Evolutionary conservation across 306 rosid genomes (phyloP).

Genomic region (Clitoria ternatea): DNA sequence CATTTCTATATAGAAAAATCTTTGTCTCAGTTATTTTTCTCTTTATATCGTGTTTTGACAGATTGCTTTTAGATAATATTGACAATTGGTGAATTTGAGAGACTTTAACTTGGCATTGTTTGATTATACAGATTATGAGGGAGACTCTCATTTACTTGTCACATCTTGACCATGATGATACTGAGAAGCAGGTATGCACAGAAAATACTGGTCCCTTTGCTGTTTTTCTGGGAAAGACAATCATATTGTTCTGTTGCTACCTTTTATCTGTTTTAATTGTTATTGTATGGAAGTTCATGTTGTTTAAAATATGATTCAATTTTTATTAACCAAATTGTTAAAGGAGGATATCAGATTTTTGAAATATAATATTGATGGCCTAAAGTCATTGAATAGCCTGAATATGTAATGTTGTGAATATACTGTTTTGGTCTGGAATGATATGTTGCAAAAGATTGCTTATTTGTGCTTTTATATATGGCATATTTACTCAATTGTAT

Average conservation of each 20-base stretch:
- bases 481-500: background rate
- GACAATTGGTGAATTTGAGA: background rate
- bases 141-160: conserved; percentile 95
- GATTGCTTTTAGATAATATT: background rate
- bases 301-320: background rate
- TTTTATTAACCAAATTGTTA: background rate
- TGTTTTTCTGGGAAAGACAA: background rate
- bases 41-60: background rate
- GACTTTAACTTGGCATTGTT: background rate
- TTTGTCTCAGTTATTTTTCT: background rate
- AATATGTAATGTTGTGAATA: background rate
- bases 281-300: background rate
- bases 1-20: background rate
- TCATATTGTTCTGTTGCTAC: background rate
- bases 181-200: conserved; percentile 79
- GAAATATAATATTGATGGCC: background rate
- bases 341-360: background rate
- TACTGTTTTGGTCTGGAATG: background rate
- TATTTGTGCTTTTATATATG: background rate
- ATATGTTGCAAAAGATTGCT: background rate
- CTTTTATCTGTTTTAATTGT: background rate
- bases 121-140: conserved; percentile 84
- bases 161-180: conserved; percentile 97
- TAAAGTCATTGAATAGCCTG: background rate
- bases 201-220: background rate